phyloP scores from a whole-genome alignment of 441 rosid genomes.

The Populus tomentosa region DNA sequence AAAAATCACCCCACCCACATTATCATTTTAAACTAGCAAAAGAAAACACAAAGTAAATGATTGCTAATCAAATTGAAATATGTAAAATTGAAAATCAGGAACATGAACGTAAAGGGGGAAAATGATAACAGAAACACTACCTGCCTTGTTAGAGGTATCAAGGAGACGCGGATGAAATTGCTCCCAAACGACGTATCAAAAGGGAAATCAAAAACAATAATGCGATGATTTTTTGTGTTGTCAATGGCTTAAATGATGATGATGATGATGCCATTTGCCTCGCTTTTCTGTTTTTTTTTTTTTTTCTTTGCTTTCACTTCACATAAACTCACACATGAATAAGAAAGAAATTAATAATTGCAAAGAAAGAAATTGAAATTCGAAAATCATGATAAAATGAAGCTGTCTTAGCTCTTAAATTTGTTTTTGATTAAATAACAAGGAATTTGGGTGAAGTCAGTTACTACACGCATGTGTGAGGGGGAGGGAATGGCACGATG shows the following conservation, averaged over 20 bases:
- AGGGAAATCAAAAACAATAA: neutral
- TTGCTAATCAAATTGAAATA: neutral
- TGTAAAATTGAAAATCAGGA: neutral
- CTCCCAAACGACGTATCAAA: neutral
- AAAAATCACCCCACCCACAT: neutral
- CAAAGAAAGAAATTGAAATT: neutral
- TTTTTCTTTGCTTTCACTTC: slow-evolving; percentile 6
- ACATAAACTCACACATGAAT: slow-evolving; percentile 1
- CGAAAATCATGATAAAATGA: neutral
- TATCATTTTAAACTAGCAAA: neutral
- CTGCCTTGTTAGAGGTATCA: neutral
- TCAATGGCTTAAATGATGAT: neutral
- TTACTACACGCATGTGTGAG: slow-evolving; percentile 1
- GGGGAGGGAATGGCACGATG: slow-evolving; percentile 18
- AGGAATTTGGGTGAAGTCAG: neutral
- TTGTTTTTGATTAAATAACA: neutral
- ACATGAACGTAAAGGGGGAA: neutral
- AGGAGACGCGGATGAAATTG: neutral
- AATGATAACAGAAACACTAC: neutral
- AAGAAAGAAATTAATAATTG: neutral
- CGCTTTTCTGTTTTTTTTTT: neutral
- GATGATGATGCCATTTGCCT: neutral
- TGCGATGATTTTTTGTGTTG: neutral
- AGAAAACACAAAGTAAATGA: neutral
- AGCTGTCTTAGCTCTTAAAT: neutral